Conservation (phyloP, 129 eudicot species). For the Centrapalus pauciflorus region DNA sequence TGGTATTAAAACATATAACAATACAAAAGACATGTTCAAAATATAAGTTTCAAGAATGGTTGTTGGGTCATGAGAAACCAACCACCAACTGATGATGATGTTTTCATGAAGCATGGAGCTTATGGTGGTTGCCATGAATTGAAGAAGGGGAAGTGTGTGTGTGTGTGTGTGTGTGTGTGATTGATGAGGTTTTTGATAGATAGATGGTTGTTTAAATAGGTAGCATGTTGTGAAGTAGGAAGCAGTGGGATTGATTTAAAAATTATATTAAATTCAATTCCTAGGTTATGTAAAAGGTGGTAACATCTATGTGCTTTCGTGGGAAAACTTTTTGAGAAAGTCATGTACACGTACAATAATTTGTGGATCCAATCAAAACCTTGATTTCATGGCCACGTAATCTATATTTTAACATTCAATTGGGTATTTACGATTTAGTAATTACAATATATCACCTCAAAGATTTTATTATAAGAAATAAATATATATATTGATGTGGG, state of each 20-base stretch:
- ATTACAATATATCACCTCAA: neutral
- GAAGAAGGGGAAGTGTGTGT: conserved; percentile 3
- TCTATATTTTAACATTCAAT: neutral
- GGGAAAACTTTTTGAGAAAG: conserved; percentile 11
- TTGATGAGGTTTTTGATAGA: neutral
- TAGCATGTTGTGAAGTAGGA: conserved; percentile 29
- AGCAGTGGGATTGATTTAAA: conserved; percentile 18
- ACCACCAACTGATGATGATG: conserved; percentile 27
- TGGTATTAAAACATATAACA: conserved; percentile 11
- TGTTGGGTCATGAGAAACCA: conserved; percentile 21
- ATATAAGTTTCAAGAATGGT: conserved; percentile 27
- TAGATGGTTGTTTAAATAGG: conserved; percentile 37
- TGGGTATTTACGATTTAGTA: neutral
- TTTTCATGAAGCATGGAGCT: conserved; percentile 9
- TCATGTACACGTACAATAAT: neutral
- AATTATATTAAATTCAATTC: neutral
- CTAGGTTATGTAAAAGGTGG: conserved; percentile 21
- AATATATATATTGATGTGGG: neutral
- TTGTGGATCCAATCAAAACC: conserved; percentile 24
- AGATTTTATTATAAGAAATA: neutral
- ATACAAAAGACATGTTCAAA: neutral
- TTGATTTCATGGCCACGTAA: conserved; percentile 30
- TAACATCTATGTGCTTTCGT: conserved; percentile 20
- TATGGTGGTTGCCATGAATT: conserved; percentile 3
- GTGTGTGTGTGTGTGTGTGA: neutral